Conservation (phyloP, 345 rosid genomes). For the Salix brachista region DNA sequence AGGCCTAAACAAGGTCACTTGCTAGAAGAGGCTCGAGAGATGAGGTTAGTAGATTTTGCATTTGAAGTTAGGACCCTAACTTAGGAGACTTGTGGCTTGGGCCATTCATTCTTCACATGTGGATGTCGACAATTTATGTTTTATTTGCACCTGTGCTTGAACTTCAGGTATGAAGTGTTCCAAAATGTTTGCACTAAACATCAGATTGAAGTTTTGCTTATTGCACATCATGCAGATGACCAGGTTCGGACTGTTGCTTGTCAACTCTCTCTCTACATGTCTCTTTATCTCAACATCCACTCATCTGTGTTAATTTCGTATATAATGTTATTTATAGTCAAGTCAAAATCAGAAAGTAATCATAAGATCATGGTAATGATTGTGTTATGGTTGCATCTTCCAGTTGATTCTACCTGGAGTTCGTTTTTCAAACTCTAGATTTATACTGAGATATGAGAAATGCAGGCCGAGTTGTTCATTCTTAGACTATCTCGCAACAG, state of each 20-base stretch:
- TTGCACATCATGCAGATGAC: constrained; percentile 93
- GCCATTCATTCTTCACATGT: too few relatives aligned
- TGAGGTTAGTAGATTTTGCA: constrained; percentile 42
- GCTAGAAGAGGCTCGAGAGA: constrained; percentile 88
- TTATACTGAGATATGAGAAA: constrained; percentile 20
- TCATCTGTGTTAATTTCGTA: not conserved
- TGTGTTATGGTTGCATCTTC: not conserved
- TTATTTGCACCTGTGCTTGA: constrained; percentile 4
- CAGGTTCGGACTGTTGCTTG: constrained; percentile 45
- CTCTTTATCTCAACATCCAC: not conserved
- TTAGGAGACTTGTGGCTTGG: not conserved
- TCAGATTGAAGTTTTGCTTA: constrained; percentile 64
- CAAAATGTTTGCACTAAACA: constrained; percentile 53
- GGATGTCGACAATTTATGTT: not conserved
- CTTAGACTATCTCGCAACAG: constrained; percentile 86
- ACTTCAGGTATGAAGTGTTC: constrained; percentile 63
- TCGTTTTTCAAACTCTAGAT: not conserved
- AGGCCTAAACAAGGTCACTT: constrained; percentile 80
- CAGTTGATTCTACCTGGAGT: not conserved
- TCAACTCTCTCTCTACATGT: not conserved
- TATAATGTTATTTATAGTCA: not conserved
- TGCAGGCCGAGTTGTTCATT: constrained; percentile 88
- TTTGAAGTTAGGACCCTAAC: not conserved
- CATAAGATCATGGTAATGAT: not conserved
- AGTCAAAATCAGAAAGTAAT: not conserved